Base-by-base conservation (phyloP, 257 asterid genomes). In the Nicotiana noctiflora region DNA sequence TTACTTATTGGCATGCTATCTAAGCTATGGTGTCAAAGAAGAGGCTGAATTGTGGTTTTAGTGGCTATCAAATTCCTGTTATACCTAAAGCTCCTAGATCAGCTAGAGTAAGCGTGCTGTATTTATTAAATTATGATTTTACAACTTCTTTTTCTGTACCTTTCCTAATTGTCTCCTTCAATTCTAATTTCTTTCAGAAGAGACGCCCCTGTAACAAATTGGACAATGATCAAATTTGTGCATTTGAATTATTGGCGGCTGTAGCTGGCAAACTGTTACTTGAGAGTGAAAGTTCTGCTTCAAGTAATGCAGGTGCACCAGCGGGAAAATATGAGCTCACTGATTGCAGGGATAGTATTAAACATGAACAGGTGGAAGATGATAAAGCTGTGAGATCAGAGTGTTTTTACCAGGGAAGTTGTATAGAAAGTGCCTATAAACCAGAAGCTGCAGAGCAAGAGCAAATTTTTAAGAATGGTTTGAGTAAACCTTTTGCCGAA, bases 181-280 rank as follows among this genome's bases (percentile, higher is more conserved):
- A 74, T 34, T 74, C 31, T 75, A 18, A 29, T 81, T 60, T 75
- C 81, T 64, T 84, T 14, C 92, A 93, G 98, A 89, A 85, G 89
- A 90, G 91, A 86, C 80, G 86, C 76, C 81, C 88, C 4, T 56
- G 62, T 56, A 86, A 84, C 83, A 88, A 84, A 32, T 85, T 81
- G 37, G 97, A 91, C 27, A 93, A 88, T 68, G 84, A 76, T 79
- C 86, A 90, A 70, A 90, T 93, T 76, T 92, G 96, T 86, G 95
- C 99, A 81, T 93, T 95, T 81, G 99, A 95, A 82, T 85, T 95
- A 81, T 93, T 95, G 81, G 99, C 98, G 37, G 92, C 93, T 84
- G 98, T 93, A 83, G 99, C 99, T 27, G 98, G 94, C 68, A 89
- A 95, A 85, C 83, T 95, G 75, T 87, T 93, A 77, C 93, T 87